phyloP scores from a whole-genome alignment of 139 green algal species.

The Spirogloea muscicola region DNA sequence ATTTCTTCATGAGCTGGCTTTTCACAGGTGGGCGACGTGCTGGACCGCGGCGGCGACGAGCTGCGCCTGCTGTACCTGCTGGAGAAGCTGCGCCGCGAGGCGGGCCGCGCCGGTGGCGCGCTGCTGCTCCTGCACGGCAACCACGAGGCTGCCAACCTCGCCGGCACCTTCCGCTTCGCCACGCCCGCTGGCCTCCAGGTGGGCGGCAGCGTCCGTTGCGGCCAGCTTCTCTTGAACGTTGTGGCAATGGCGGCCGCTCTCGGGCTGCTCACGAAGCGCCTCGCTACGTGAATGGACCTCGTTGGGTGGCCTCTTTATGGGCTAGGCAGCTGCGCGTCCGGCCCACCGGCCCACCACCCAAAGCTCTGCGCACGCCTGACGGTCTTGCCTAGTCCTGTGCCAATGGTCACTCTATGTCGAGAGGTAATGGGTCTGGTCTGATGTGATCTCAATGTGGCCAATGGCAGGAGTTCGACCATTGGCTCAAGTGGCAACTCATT shows the following conservation, averaged over 20 bases:
- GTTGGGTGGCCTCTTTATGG: no score
- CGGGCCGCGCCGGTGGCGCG: conserved; percentile 64
- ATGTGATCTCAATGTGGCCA: background rate
- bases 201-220: background rate
- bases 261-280: no score
- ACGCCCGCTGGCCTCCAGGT: conserved; percentile 37
- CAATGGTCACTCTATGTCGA: no score
- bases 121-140: conserved; percentile 83
- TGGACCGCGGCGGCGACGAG: conserved; percentile 23
- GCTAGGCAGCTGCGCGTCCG: no score
- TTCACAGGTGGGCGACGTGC: conserved; percentile 10
- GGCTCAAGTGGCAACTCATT: conserved; percentile 1
- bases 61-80: conserved; percentile 16
- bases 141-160: conserved; percentile 81
- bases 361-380: no score
- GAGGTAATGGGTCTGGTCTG: background rate
- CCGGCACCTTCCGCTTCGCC: conserved; percentile 77
- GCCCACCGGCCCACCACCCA: no score
- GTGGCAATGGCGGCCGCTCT: conserved; percentile 52
- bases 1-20: background rate
- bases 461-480: conserved; percentile 10
- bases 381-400: no score
- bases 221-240: background rate
- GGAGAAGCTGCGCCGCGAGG: conserved; percentile 65
- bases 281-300: no score